These are phyloP conservation scores for Diaporthe citri DNA, from an alignment of 2,329 filamentous ascomycete species.

Conservation along the genomic window DNA sequence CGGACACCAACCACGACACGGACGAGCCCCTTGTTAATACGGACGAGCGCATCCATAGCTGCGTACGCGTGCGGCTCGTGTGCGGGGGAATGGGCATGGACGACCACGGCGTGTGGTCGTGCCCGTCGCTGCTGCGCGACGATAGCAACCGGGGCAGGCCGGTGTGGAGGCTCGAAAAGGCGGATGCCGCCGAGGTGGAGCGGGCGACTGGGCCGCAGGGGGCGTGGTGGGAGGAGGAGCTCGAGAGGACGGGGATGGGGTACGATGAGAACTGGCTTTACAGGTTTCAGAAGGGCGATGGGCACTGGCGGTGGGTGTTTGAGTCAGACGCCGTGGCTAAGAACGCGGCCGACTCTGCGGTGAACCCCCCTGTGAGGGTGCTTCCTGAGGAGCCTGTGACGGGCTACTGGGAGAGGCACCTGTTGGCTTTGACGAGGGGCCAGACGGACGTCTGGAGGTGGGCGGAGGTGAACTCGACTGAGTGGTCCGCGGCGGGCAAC, in stretches of 20 bases:
- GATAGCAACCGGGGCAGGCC: conserved; percentile 33
- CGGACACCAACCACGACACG: conserved; percentile 53
- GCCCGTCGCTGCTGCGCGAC: conserved; percentile 44
- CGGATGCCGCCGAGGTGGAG: conserved; percentile 28
- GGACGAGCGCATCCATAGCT: conserved; percentile 52
- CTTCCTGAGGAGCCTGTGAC: conserved; percentile 51
- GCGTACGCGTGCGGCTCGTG: conserved; percentile 47
- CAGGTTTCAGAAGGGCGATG: conserved; percentile 44
- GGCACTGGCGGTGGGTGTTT: conserved; percentile 49
- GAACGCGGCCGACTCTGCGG: conserved; percentile 35
- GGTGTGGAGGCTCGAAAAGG: conserved; percentile 46
- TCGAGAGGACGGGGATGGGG: conserved; percentile 34
- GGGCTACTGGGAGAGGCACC: conserved; percentile 51
- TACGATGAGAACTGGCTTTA: conserved; percentile 45
- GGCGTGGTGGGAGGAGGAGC: conserved; percentile 37
- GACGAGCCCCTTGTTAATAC: conserved; percentile 52
- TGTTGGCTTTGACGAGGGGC: conserved; percentile 45
- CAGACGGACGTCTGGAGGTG: conserved; percentile 48
- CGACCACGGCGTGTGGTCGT: conserved; percentile 49
- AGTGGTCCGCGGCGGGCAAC: neutral
- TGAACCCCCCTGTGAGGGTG: conserved; percentile 42
- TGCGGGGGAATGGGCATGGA: conserved; percentile 50
- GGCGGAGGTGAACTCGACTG: conserved; percentile 22
- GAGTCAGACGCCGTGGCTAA: conserved; percentile 38
- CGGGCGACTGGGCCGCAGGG: conserved; percentile 14